Base-by-base conservation (phyloP, 495 filamentous ascomycete genomes). In the Alectoria sarmentosa region DNA sequence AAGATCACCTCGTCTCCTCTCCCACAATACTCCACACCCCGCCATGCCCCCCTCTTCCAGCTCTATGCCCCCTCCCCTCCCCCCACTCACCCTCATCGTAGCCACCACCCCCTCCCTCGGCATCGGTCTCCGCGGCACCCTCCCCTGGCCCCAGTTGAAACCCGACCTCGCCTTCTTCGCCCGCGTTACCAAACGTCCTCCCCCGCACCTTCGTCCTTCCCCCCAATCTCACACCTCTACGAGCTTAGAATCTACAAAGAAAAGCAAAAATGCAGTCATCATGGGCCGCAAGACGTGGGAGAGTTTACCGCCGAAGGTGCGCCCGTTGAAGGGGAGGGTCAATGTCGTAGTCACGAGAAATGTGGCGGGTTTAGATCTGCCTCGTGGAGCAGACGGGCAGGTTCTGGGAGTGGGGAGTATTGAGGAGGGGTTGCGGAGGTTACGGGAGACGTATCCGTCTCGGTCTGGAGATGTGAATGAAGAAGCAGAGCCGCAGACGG, bases 241-340 rank as follows among this genome's bases (percentile, higher is more conserved):
- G 39, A 15, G 15, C 39, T 15, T 3, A 3, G 39, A 41, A 26
- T 0, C 14, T 2, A 21, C 15, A 34, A 34, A n/a, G 11, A 36
- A 55, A 17, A 55, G 17, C 28, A 8, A 19, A 0, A 98, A 98
- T 71, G 89, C 88, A 0, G 87, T 98, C 32, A 87, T 98, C 70
- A 98, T 98, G 93, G 94, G 94, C 58, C 89, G 94, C 67, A 96
- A 94, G 76, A 97, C 94, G 0, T 98, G 91, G 86, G 89, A 93
- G 36, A 88, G 84, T 54, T 91, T 98, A 6, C 93, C 93, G 3
- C 69, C 75, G 0, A 77, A 76, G 17, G 88, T 92, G 69, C 82
- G 91, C n/a, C 94, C 94, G 38, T 77, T 98, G 17, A 86, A 82
- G 56, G 90, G 83, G 32, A 74, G 94, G 34, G 73, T 88, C 8